A percentile compares a stretch with the other conserved stretches of the same genome.
Evolutionary conservation across 305 asterid genomes (phyloP).

Genomic region (Fraxinus baroniana): DNA sequence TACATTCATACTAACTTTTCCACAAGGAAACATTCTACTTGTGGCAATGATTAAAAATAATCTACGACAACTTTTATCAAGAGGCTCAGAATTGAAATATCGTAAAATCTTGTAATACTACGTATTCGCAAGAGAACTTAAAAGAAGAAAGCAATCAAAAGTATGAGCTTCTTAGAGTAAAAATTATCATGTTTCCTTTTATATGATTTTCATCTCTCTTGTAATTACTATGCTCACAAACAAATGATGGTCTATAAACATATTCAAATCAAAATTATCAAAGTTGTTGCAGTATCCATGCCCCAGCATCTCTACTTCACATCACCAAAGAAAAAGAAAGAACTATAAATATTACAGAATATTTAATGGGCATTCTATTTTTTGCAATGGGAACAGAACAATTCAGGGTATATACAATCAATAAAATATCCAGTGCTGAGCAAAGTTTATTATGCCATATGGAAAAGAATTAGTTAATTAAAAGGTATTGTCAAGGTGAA

Average conservation of each 20-base stretch:
- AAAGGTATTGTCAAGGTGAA: background rate
- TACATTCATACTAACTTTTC: background rate
- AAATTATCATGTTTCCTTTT: background rate
- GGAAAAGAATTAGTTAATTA: background rate
- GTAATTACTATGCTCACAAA: background rate
- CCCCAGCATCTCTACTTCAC: slow-evolving; percentile 1
- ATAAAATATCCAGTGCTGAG: background rate
- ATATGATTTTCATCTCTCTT: background rate
- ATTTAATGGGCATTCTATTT: background rate
- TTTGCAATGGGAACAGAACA: background rate
- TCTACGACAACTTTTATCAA: background rate
- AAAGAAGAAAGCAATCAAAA: background rate
- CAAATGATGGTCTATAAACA: background rate
- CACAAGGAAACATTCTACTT: background rate
- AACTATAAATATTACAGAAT: background rate
- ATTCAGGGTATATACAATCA: background rate
- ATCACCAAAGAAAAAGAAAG: background rate
- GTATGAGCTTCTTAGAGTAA: background rate
- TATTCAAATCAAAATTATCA: background rate
- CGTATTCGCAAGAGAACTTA: background rate
- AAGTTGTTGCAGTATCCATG: background rate
- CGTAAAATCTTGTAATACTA: background rate
- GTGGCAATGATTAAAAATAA: background rate
- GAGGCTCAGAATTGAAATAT: background rate
- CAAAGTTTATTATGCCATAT: background rate